A percentile compares a stretch with the other conserved stretches of the same genome.
Conservation (phyloP, 805 yeast genomes). For the Saccharomycopsis lassenensis region DNA sequence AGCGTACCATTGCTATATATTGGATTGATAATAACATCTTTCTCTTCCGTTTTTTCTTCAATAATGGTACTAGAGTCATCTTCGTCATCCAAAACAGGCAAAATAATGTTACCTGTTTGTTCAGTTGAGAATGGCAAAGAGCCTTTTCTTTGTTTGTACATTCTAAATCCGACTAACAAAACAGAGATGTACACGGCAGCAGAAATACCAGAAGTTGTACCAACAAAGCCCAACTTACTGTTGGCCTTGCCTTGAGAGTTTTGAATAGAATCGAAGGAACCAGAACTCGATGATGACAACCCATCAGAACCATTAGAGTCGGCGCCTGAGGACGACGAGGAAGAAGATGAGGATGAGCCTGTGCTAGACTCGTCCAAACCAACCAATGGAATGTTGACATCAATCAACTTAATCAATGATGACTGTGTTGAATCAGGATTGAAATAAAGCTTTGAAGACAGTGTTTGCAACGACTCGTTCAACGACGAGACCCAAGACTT, state of each 20-base stretch:
- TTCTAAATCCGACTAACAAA: slow-evolving; percentile 22
- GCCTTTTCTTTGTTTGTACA: slow-evolving; percentile 22
- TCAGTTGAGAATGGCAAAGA: slow-evolving; percentile 16
- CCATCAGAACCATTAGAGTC: slow-evolving; percentile 17
- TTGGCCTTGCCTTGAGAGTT: slow-evolving; percentile 24
- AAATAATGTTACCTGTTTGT: slow-evolving; percentile 15
- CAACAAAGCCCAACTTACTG: slow-evolving; percentile 33
- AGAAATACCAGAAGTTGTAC: slow-evolving; percentile 19
- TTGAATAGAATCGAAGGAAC: slow-evolving; percentile 19
- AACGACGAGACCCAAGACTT: slow-evolving; percentile 30
- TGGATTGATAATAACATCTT: slow-evolving; percentile 15
- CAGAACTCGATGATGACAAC: slow-evolving; percentile 17
- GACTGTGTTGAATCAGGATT: slow-evolving; percentile 46
- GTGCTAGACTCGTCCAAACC: slow-evolving; percentile 25
- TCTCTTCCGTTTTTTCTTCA: slow-evolving; percentile 4
- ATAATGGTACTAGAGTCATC: slow-evolving; percentile 3
- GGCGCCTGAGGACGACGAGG: slow-evolving; percentile 12
- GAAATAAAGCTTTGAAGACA: slow-evolving; percentile 48
- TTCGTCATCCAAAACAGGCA: slow-evolving; percentile 16
- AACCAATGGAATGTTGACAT: slow-evolving; percentile 51
- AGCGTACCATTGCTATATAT: slow-evolving; percentile 8
- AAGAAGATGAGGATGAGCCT: slow-evolving; percentile 5
- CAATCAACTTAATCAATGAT: slow-evolving; percentile 59
- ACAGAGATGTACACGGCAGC: slow-evolving; percentile 19
- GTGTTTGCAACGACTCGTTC: slow-evolving; percentile 17